phyloP scores from a whole-genome alignment of 2,329 filamentous ascomycete genomes.

The Epichloe amarillans region DNA sequence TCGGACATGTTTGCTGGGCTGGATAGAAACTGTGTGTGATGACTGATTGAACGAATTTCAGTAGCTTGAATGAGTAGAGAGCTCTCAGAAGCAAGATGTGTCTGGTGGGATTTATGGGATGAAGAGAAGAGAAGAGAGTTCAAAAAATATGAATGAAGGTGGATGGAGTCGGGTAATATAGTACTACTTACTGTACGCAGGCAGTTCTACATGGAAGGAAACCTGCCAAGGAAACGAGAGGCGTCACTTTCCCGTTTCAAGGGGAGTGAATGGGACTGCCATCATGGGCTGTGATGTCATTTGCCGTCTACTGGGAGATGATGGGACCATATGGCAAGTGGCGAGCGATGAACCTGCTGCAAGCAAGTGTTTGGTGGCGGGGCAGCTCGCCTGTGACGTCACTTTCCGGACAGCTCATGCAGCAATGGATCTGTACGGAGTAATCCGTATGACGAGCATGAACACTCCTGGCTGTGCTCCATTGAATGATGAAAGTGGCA shows the following conservation, averaged over 20 bases:
- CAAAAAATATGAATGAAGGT: neutral
- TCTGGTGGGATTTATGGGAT: neutral
- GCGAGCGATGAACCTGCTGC: neutral
- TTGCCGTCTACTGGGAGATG: neutral
- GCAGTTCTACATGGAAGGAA: neutral
- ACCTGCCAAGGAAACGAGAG: neutral
- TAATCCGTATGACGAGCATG: neutral
- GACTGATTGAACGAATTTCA: neutral
- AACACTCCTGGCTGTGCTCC: too few species aligned
- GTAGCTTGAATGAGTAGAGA: neutral
- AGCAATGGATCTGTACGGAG: neutral
- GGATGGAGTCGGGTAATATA: slow-evolving; percentile 1
- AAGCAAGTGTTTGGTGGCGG: neutral
- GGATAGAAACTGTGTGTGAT: neutral
- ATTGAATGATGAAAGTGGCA: too few species aligned
- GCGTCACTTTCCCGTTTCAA: neutral
- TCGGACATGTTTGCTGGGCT: slow-evolving; percentile 14
- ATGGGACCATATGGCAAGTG: neutral
- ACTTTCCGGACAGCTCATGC: neutral
- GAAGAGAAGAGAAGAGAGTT: neutral
- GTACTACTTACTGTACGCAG: neutral
- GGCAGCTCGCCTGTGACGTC: slow-evolving; percentile 4
- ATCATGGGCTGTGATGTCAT: slow-evolving; percentile 4
- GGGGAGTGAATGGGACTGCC: neutral
- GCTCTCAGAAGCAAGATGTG: neutral